phyloP scores from a whole-genome alignment of 331 rosid genomes.

The Arachis monticola region DNA sequence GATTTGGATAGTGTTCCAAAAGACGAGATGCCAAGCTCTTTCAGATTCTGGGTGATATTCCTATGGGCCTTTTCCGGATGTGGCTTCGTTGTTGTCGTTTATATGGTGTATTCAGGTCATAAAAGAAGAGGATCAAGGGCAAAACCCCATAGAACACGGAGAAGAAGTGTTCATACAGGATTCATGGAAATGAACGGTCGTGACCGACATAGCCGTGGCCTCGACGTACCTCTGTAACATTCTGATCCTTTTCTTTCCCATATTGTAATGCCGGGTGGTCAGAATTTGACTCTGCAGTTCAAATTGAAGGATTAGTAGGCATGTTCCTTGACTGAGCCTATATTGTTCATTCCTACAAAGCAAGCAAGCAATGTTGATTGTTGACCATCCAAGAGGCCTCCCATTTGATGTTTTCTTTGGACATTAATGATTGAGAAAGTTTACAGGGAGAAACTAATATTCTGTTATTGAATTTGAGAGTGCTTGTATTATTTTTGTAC shows the following conservation, averaged over 20 bases:
- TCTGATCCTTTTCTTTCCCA: constrained; percentile 19
- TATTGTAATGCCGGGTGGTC: constrained; percentile 22
- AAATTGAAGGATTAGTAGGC: constrained; percentile 23
- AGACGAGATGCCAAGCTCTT: constrained; percentile 68
- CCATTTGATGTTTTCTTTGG: constrained; percentile 12
- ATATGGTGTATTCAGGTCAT: constrained; percentile 60
- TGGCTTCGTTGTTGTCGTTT: constrained; percentile 65
- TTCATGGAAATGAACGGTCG: constrained; percentile 59
- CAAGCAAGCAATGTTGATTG: constrained; percentile 4
- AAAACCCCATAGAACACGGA: constrained; percentile 67
- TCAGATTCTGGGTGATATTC: constrained; percentile 78
- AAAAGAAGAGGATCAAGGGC: constrained; percentile 62
- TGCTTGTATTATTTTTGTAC: constrained; percentile 41
- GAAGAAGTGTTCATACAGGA: constrained; percentile 65
- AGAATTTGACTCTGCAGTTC: constrained; percentile 28
- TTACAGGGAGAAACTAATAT: constrained; percentile 31
- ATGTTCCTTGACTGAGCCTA: constrained; percentile 25
- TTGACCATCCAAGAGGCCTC: constrained; percentile 7
- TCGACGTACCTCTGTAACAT: constrained; percentile 51
- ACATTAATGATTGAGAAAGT: constrained; percentile 34
- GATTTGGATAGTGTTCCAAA: constrained; percentile 41
- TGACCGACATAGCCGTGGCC: constrained; percentile 57
- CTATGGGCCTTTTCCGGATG: constrained; percentile 83
- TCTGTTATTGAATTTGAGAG: constrained; percentile 36
- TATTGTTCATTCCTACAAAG: constrained; percentile 27